Base-by-base conservation (phyloP, 202 grass and related monocot genomes). In the Setaria italica region DNA sequence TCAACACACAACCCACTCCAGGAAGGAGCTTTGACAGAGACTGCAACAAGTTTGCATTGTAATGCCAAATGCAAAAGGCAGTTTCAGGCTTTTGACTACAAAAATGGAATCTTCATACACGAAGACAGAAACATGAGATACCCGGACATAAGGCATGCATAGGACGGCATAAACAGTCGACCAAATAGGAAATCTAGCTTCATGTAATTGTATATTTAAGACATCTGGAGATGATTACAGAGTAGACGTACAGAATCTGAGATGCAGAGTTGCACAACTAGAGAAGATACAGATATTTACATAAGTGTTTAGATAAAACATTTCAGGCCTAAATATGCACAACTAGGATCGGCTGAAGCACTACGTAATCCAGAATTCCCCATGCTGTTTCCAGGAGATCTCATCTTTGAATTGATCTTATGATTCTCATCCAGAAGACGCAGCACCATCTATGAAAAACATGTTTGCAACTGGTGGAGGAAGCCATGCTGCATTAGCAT, bases 391-490 rank as follows among this genome's bases (percentile, higher is more conserved):
- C 67, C 51, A 17, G 47, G 33, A 74, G n/a, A 70, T 47, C 19
- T 76, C 39, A 66, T 34, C 35, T 67, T 64, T 48, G 9, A 35
- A 70, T 9, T 12, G 71, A 32, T 60, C 58, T 39, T 46, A 32
- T 21, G 11, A 10, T 53, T 74, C 55, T 98, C 83, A 98, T 79
- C 86, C 77, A 59, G 94, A 89, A 73, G 88, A 43, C 0, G 74
- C 6, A 33, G 79, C 37, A 37, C 77, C 80, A 14, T 95, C 90
- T 32, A 84, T 14, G 11, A 99, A 99, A 53, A 99, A 67, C 37
- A 97, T 90, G 66, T 90, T 99, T 67, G 87, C 88, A 43, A 97
- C 87, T 2, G 92, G 82, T 51, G 92, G 90, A 76, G 80, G 89
- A 9, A 91, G 55, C 94, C 90, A 99, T 14, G 85, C 55, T 17